Evolutionary conservation across 768 basidiomycete genomes (phyloP), one percentile per base, ranked within the genome.

Genomic region (Aureoboletus auriporus): DNA sequence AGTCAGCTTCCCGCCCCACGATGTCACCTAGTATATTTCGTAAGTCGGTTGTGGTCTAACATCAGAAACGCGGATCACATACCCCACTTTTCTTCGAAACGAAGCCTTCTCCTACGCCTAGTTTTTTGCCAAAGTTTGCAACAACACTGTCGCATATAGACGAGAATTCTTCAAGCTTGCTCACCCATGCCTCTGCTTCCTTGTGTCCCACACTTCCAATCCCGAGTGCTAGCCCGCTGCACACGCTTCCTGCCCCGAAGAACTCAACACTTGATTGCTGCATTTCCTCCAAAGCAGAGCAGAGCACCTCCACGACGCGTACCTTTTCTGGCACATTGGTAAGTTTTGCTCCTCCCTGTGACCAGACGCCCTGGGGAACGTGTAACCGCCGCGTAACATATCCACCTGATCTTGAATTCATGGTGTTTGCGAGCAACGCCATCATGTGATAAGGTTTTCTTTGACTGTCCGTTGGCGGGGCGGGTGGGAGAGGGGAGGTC

Each of bases 391-490:
- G 84, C 13, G 90, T 93, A 47, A 95, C 73, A 65, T 93, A 94
- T 29, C 89, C 91, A n/a, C 93, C 93, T 5, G 86, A 82, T 51
- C 77, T 74, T 33, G 82, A 83, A 33, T 74, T 77, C 82, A 94
- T 94, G 26, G 91, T 91, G 44, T 73, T 79, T 51, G 83, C 76
- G 33, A 95, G 71, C 20, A 90, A 77, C 51, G 75, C 73, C 91
- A 95, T 93, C 78, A 95, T 78, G 64, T 93, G 86, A 62, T 93
- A 95, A 9, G 93, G 93, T 58, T 92, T 86, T 37, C 89, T 77
- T 42, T 89, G 71, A 20, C 84, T 75, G 56, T 92, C 88, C 6
- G 72, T 69, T 6, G 90, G 91, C 20, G 87, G 76, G 13, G 75
- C 66, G 2, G 86, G 81, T 6, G 90, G 91, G 33, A 90, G 74